phyloP scores from a whole-genome alignment of 1,139 yeast genomes.

The Suhomyces anneliseae region DNA sequence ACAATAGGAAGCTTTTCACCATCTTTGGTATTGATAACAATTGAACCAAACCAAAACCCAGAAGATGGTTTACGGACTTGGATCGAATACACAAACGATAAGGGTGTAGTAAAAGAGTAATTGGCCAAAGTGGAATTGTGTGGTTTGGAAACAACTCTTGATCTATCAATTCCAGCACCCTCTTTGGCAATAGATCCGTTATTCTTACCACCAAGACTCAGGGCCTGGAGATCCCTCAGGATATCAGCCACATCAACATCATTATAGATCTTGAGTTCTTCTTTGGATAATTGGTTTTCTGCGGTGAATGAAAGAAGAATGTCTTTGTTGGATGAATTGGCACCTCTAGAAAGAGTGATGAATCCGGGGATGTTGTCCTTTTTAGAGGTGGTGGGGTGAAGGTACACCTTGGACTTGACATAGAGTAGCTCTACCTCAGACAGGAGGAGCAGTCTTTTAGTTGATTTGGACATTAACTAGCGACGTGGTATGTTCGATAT shows the following conservation, averaged over 20 bases:
- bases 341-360: slow-evolving; percentile 60
- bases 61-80: slow-evolving; percentile 80
- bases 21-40: slow-evolving; percentile 67
- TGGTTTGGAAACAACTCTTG: slow-evolving; percentile 50
- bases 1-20: slow-evolving; percentile 76
- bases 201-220: slow-evolving; percentile 15
- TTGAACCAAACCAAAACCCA: slow-evolving; percentile 93
- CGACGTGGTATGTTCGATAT: too few species aligned
- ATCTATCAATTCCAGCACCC: slow-evolving; percentile 7
- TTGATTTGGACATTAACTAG: not conserved
- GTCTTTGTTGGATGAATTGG: slow-evolving; percentile 55
- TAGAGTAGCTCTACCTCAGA: slow-evolving; percentile 46
- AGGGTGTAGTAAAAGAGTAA: slow-evolving; percentile 63
- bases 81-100: slow-evolving; percentile 68
- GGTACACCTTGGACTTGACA: slow-evolving; percentile 69
- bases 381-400: slow-evolving; percentile 76
- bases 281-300: slow-evolving; percentile 51
- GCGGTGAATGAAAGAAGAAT: slow-evolving; percentile 75
- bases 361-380: slow-evolving; percentile 80
- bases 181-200: not conserved
- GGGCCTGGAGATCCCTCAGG: slow-evolving; percentile 20
- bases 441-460: slow-evolving; percentile 8
- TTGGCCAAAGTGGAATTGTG: slow-evolving; percentile 53
- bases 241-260: slow-evolving; percentile 50
- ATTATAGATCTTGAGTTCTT: slow-evolving; percentile 51